Conservation (phyloP, 352 stramenopile genomes). For the Globisporangium cylindrosporum region DNA sequence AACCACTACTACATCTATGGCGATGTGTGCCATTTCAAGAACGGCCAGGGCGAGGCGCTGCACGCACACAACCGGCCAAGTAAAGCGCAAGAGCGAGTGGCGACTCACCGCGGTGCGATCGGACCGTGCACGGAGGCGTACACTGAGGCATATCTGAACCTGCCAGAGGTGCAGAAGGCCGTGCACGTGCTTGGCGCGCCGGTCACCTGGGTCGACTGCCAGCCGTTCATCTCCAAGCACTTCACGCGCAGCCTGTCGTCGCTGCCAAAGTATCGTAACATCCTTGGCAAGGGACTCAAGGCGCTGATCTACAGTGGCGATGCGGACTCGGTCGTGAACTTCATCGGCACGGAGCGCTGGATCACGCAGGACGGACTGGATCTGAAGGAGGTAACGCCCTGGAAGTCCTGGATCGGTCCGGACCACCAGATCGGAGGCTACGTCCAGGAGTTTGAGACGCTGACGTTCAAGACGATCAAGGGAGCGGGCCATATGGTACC, state of each 20-base stretch:
- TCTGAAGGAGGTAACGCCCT: constrained; percentile 35
- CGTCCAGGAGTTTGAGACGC: too few species aligned
- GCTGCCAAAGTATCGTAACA: constrained; percentile 59
- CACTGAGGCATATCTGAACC: constrained; percentile 58
- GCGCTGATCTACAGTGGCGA: constrained; percentile 70
- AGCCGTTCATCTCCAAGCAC: constrained; percentile 41
- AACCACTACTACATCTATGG: constrained; percentile 79
- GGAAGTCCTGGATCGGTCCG: constrained; percentile 23
- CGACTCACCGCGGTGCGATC: constrained; percentile 40
- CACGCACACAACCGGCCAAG: background rate
- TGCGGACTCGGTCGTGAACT: constrained; percentile 71
- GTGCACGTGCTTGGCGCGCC: constrained; percentile 32
- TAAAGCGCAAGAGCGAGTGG: constrained; percentile 4
- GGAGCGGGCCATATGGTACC: constrained; percentile 28
- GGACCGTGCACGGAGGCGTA: constrained; percentile 56
- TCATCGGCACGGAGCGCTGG: constrained; percentile 84
- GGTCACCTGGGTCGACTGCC: constrained; percentile 43
- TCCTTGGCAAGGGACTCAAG: constrained; percentile 43
- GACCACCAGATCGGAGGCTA: too few species aligned
- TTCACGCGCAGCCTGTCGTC: constrained; percentile 18
- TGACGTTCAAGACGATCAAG: too few species aligned
- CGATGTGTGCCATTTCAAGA: constrained; percentile 59
- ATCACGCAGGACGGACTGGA: constrained; percentile 52
- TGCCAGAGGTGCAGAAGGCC: constrained; percentile 46
- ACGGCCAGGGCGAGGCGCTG: constrained; percentile 36